A percentile compares a stretch with the other conserved stretches of the same genome.
phyloP scores from a whole-genome alignment of 2,329 filamentous ascomycete species.

The Zalaria obscura region DNA sequence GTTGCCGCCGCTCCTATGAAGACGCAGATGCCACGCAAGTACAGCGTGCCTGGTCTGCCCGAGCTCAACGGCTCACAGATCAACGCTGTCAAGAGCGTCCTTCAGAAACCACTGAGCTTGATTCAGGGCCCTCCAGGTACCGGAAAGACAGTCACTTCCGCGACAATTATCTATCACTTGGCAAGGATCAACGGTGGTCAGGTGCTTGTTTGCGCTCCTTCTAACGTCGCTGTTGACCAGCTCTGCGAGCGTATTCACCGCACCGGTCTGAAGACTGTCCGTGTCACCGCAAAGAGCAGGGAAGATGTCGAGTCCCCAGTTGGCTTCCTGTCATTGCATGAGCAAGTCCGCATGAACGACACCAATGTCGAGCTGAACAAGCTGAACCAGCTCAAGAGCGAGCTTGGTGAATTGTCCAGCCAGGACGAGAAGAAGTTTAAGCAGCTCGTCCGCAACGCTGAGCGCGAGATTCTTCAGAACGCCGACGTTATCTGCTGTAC shows the following conservation, averaged over 20 bases:
- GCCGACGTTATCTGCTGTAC: conserved; percentile 98
- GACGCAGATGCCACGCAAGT: conserved; percentile 89
- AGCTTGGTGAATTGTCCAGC: conserved; percentile 80
- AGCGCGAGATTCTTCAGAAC: conserved; percentile 87
- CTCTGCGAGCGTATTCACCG: conserved; percentile 92
- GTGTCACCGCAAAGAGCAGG: conserved; percentile 94
- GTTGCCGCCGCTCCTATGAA: conserved; percentile 92
- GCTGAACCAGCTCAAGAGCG: conserved; percentile 81
- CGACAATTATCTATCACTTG: conserved; percentile 95
- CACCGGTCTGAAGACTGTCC: conserved; percentile 90
- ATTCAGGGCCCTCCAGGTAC: conserved; percentile 96
- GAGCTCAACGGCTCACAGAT: conserved; percentile 94
- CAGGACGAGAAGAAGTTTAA: conserved; percentile 99
- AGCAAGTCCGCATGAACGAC: conserved; percentile 95
- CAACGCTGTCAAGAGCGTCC: conserved; percentile 85
- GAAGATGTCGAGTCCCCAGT: conserved; percentile 99
- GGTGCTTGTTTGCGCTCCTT: conserved; percentile 90
- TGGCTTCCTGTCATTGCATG: conserved; percentile 84
- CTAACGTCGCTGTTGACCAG: conserved; percentile 96
- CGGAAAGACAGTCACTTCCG: conserved; percentile 96
- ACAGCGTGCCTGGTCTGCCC: conserved; percentile 83
- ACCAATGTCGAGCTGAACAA: conserved; percentile 89
- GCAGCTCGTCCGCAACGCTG: conserved; percentile 81
- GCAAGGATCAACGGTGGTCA: conserved; percentile 91
- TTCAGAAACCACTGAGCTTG: conserved; percentile 84